Conservation (phyloP, 2,329 filamentous ascomycete species). For the Aspergillus phoenicis region DNA sequence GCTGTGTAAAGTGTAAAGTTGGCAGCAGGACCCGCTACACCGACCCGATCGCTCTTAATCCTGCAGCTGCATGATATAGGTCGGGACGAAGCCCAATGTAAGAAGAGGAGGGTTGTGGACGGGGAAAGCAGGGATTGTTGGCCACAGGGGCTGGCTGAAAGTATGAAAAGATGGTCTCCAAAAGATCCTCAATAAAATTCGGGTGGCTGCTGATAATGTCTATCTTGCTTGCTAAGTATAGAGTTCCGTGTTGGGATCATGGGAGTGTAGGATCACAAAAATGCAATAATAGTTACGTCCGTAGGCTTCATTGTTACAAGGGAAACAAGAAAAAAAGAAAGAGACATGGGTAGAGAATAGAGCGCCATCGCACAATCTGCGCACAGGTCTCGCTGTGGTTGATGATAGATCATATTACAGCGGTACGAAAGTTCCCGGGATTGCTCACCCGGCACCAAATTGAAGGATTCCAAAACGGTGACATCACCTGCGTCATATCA, state of each 20-base stretch:
- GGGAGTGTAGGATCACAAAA: neutral
- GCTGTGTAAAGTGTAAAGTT: neutral
- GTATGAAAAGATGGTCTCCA: neutral
- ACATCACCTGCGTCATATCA: slow-evolving; percentile 53
- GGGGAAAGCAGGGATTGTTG: neutral
- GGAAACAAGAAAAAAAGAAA: neutral
- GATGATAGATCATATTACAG: slow-evolving; percentile 9
- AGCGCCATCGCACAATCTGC: slow-evolving; percentile 4
- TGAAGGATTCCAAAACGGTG: slow-evolving; percentile 3
- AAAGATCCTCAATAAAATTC: neutral
- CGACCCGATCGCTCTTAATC: neutral
- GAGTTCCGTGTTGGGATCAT: neutral
- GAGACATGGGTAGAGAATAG: neutral
- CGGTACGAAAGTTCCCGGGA: slow-evolving; percentile 8
- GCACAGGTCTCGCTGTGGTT: neutral
- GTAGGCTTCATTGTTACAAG: slow-evolving; percentile 2
- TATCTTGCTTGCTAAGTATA: neutral
- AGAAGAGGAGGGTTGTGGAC: too few relatives aligned
- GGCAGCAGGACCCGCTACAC: slow-evolving; percentile 1
- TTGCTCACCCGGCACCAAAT: neutral
- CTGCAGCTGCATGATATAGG: neutral
- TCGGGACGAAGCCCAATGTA: neutral
- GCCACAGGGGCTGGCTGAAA: neutral
- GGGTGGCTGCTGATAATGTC: slow-evolving; percentile 3
- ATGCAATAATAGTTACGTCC: slow-evolving; percentile 2